Conservation (phyloP, 2,329 filamentous ascomycete genomes). For the Fusarium buharicum region DNA sequence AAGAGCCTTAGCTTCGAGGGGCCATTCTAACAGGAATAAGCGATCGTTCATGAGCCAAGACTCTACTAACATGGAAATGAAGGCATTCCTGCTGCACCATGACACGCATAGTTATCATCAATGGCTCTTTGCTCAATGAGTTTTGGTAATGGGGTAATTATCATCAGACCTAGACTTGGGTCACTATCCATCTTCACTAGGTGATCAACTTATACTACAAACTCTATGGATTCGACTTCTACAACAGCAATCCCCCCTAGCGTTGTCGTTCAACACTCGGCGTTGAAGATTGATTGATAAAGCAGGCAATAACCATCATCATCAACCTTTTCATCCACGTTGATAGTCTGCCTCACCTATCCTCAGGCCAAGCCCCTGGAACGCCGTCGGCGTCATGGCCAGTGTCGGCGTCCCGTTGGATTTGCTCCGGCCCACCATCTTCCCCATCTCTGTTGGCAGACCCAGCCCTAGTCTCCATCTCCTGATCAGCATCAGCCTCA, state of each 20-base stretch:
- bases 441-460: slow-evolving; percentile 6
- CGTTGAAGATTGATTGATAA: neutral
- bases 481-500: slow-evolving; percentile 25
- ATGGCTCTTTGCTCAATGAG: neutral
- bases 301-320: neutral
- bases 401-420: neutral
- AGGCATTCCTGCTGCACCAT: slow-evolving; percentile 9
- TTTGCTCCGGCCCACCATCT: slow-evolving; percentile 8
- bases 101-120: slow-evolving; percentile 6
- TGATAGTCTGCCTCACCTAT: slow-evolving; percentile 26
- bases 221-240: neutral
- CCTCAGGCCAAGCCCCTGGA: slow-evolving; percentile 53
- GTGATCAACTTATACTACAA: neutral
- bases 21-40: slow-evolving; percentile 25
- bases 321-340: slow-evolving; percentile 8
- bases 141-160: neutral
- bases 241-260: neutral
- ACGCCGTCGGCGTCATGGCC: slow-evolving; percentile 30
- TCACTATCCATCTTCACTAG: neutral
- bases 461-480: slow-evolving; percentile 1
- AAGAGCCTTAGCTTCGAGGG: slow-evolving; percentile 8
- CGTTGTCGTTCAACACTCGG: neutral
- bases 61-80: slow-evolving; percentile 16
- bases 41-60: slow-evolving; percentile 15
- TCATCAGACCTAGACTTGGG: neutral